Conservation (phyloP, 148 eudicot species). For the Diospyros kaki region DNA sequence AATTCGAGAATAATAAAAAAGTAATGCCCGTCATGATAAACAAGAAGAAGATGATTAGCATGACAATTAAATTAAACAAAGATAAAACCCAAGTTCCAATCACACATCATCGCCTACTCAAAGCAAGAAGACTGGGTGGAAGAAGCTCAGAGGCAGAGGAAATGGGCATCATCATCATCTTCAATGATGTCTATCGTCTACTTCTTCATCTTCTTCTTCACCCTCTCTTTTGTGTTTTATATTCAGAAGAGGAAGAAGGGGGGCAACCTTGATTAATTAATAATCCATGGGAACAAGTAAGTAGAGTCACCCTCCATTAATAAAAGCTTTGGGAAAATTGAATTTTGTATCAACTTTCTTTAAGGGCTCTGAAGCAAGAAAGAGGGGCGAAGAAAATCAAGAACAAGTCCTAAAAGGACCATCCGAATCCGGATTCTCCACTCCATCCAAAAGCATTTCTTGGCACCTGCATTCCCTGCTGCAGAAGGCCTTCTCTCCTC, state of each 20-base stretch:
- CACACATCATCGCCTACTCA: constrained; percentile 11
- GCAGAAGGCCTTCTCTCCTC: constrained; percentile 88
- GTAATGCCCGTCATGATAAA: background rate
- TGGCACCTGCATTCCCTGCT: constrained; percentile 76
- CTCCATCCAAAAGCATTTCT: constrained; percentile 68
- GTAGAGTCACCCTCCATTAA: background rate
- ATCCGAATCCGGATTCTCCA: constrained; percentile 23
- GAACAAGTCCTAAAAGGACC: constrained; percentile 6
- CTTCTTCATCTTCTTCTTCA: too few species aligned
- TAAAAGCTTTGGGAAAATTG: constrained; percentile 1
- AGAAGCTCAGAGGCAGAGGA: too few species aligned
- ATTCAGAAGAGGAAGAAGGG: too few species aligned
- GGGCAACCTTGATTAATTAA: background rate
- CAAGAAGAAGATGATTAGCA: constrained; percentile 3
- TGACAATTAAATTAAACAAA: background rate
- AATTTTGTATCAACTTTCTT: background rate
- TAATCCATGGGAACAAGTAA: background rate
- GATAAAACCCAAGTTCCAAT: constrained; percentile 12
- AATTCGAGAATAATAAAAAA: background rate
- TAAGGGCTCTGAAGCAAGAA: background rate
- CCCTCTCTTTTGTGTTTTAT: too few species aligned
- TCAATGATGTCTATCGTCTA: too few species aligned
- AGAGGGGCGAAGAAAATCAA: too few species aligned
- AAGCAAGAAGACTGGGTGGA: background rate
- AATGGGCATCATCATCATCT: too few species aligned